A percentile compares a stretch with the other conserved stretches of the same genome.
Evolutionary conservation across 176 grass and related monocot genomes (phyloP).

Genomic region (Bonia amplexicaulis): DNA sequence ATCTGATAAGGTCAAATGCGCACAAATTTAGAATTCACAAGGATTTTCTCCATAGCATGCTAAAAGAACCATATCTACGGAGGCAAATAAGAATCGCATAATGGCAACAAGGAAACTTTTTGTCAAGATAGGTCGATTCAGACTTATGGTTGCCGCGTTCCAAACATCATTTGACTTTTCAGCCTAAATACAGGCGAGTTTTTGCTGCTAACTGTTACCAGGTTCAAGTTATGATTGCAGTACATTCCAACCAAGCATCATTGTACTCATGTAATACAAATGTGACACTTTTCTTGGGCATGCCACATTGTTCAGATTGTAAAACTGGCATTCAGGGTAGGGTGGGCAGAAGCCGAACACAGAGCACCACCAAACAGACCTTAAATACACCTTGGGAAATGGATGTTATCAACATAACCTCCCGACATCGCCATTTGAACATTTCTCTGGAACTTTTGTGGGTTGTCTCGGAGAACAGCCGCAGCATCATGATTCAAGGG

Average conservation of each 20-base stretch:
- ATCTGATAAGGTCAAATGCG: neutral
- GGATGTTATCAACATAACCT: conserved; percentile 39
- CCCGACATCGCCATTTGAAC: conserved; percentile 54
- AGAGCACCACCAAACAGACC: neutral
- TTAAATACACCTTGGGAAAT: conserved; percentile 60
- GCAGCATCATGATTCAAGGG: conserved; percentile 68
- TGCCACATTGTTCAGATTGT: conserved; percentile 7
- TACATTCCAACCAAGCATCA: conserved; percentile 8
- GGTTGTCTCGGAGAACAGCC: conserved; percentile 47
- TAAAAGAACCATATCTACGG: neutral
- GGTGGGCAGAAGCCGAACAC: neutral
- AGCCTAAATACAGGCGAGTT: neutral
- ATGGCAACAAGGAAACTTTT: neutral
- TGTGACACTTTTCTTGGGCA: neutral
- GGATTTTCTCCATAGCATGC: neutral
- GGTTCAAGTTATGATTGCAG: neutral
- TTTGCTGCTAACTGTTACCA: neutral
- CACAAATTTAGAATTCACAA: neutral
- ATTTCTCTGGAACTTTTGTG: conserved; percentile 60
- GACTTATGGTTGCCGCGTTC: neutral
- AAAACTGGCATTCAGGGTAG: neutral
- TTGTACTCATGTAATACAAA: neutral
- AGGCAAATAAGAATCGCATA: neutral
- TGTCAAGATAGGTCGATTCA: neutral
- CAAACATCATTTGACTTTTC: neutral